Base-by-base conservation (phyloP, 257 asterid species). In the Solanum paucissectum region DNA sequence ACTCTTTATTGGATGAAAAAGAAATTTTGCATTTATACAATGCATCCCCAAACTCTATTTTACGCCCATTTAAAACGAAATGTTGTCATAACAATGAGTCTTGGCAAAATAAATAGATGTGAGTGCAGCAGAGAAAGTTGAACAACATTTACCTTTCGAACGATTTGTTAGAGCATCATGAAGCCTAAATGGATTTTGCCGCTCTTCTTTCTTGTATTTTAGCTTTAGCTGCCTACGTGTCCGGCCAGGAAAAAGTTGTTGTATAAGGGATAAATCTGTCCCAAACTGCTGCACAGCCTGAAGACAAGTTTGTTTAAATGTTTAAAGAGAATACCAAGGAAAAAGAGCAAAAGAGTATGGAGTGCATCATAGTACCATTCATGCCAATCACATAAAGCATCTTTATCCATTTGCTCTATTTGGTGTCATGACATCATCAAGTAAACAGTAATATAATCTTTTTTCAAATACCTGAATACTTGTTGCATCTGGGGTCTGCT, bases 141-240 rank as follows among this genome's bases (percentile, higher is more conserved):
- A 37, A 86, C 29, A 85, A 52, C 74, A 83, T 37, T 81, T 87
- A 93, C 98, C 98, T 90, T 86, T 93, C 38, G 94, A 20, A 38
- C 96, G 98, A 90, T 83, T 95, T n/a, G 96, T 90, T 68, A 94
- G 89, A 87, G 98, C 97, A 66, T 95, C 98, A 87, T 90, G 93
- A 82, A 96, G 95, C 94, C 93, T 90, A 85, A 92, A 66, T 3
- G 98, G 98, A 75, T 96, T 92, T 90, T 92, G 91, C 75, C 90
- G 90, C 92, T 96, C 98, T 94, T 96, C 98, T 89, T 94, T 94
- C 89, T 94, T 96, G 91, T 92, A 95, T 88, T 96, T 96, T 86
- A 91, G 88, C 92, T 93, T 94, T 74, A 95, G 73, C 82, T 96
- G 98, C 23, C 91, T 88, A 37, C 96, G 95, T 49, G 94, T 92